Evolutionary conservation across 2,329 filamentous ascomycete species (phyloP).

Genomic region (Echinosphaeria canescens): DNA sequence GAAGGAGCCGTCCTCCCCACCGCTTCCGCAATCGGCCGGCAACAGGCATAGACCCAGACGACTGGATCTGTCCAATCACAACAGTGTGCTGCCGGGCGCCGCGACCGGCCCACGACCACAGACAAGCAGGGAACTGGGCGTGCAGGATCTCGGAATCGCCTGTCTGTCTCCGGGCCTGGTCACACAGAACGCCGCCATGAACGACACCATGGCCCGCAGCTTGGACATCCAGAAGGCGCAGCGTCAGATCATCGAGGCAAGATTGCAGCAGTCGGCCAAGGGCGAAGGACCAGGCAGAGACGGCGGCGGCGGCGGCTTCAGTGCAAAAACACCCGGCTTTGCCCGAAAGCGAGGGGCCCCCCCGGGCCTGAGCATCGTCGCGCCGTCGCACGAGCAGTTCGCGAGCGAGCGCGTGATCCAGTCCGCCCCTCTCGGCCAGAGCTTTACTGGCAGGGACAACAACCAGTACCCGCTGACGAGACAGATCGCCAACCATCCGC

Average conservation of each 20-base stretch:
- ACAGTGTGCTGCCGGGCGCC: too few species aligned
- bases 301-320: constrained; percentile 17
- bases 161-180: constrained; percentile 92
- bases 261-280: constrained; percentile 67
- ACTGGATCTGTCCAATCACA: constrained; percentile 58
- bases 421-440: constrained; percentile 84
- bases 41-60: constrained; percentile 56
- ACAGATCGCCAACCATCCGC: constrained; percentile 62
- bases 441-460: constrained; percentile 79
- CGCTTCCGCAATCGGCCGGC: constrained; percentile 52
- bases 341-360: constrained; percentile 61
- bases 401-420: constrained; percentile 91
- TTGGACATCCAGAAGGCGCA: constrained; percentile 88
- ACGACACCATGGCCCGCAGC: constrained; percentile 85
- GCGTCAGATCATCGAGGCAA: constrained; percentile 80
- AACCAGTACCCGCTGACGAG: constrained; percentile 56
- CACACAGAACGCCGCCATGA: constrained; percentile 91
- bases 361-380: constrained; percentile 82
- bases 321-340: constrained; percentile 52
- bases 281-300: constrained; percentile 46
- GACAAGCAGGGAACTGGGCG: too few species aligned
- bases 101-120: too few species aligned
- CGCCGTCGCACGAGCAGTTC: constrained; percentile 80
- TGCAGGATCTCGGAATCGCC: constrained; percentile 84
- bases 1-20: constrained; percentile 89